These are phyloP conservation scores for Hypoxylon lenormandii DNA, from an alignment of 495 filamentous ascomycete genomes.

Conservation along the genomic window DNA sequence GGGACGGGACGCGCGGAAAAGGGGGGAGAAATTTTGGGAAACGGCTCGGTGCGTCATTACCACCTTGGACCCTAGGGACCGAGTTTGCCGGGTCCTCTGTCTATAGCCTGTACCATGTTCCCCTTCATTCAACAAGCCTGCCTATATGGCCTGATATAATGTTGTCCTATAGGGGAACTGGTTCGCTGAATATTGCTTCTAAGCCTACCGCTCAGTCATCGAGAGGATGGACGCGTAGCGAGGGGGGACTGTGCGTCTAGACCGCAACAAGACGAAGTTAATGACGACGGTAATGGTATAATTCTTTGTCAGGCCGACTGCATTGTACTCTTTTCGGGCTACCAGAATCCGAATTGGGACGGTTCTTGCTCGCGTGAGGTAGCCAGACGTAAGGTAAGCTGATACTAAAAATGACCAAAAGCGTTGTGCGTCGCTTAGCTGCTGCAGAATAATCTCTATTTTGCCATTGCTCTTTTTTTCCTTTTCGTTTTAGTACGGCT, in stretches of 20 bases:
- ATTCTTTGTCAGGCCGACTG: slow-evolving; percentile 46
- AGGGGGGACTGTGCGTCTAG: slow-evolving; percentile 24
- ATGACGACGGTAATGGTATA: slow-evolving; percentile 24
- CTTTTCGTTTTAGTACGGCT: slow-evolving; percentile 24
- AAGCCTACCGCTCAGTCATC: slow-evolving; percentile 27
- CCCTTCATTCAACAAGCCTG: not conserved
- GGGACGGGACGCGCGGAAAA: slow-evolving; percentile 45
- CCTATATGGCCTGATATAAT: slow-evolving; percentile 12
- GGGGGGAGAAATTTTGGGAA: slow-evolving; percentile 16
- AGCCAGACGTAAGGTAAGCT: slow-evolving; percentile 45
- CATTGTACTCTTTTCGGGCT: slow-evolving; percentile 41
- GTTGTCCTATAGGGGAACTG: slow-evolving; percentile 30
- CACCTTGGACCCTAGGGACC: slow-evolving; percentile 10
- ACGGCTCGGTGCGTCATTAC: slow-evolving; percentile 35
- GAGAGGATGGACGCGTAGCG: slow-evolving; percentile 8
- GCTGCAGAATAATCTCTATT: slow-evolving; percentile 30
- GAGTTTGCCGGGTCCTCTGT: slow-evolving; percentile 25
- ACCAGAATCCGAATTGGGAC: slow-evolving; percentile 40
- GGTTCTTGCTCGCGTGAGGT: slow-evolving; percentile 47
- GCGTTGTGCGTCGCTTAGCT: slow-evolving; percentile 39
- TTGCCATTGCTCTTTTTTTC: slow-evolving; percentile 3
- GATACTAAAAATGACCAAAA: slow-evolving; percentile 31
- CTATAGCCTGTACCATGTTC: slow-evolving; percentile 2
- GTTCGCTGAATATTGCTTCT: slow-evolving; percentile 45
- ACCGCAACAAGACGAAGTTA: slow-evolving; percentile 28